Percentiles rank a stretch among this genome's conserved stretches.
Evolutionary conservation across 768 basidiomycete species (phyloP).

Genomic region (Floccularia luteovirens): DNA sequence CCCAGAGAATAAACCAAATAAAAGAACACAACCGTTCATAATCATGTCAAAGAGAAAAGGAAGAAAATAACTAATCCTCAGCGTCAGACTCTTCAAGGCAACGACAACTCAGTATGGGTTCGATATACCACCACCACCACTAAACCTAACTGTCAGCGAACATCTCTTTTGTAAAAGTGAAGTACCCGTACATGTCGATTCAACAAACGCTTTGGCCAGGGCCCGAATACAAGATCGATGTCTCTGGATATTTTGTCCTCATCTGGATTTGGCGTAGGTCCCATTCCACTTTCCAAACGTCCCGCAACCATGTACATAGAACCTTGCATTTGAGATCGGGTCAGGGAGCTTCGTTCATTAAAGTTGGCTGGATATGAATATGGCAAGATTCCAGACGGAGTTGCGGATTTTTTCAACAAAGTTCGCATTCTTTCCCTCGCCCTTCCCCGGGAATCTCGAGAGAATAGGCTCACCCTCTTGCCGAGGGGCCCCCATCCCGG

Average conservation of each 20-base stretch:
- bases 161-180: not conserved
- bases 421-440: not conserved
- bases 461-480: conserved; percentile 30
- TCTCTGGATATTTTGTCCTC: conserved; percentile 34
- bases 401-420: not conserved
- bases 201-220: conserved; percentile 61
- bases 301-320: conserved; percentile 11
- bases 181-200: conserved; percentile 54
- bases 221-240: conserved; percentile 51
- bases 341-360: conserved; percentile 17
- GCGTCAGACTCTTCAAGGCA: conserved; percentile 50
- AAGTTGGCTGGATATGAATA: not conserved
- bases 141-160: conserved; percentile 15
- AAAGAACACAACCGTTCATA: conserved; percentile 1
- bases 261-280: conserved; percentile 10
- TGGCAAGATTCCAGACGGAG: not conserved
- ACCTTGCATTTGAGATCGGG: conserved; percentile 9
- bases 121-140: conserved; percentile 86
- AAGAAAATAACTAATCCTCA: conserved; percentile 19
- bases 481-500: conserved; percentile 59
- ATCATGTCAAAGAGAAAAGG: no score
- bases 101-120: conserved; percentile 56
- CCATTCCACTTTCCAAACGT: no score
- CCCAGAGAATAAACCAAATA: conserved; percentile 1
- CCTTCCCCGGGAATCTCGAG: conserved; percentile 1